Percentiles rank a stretch among this genome's conserved stretches.
phyloP scores from a whole-genome alignment of 257 asterid species.

The Ophiorrhiza pumila region DNA sequence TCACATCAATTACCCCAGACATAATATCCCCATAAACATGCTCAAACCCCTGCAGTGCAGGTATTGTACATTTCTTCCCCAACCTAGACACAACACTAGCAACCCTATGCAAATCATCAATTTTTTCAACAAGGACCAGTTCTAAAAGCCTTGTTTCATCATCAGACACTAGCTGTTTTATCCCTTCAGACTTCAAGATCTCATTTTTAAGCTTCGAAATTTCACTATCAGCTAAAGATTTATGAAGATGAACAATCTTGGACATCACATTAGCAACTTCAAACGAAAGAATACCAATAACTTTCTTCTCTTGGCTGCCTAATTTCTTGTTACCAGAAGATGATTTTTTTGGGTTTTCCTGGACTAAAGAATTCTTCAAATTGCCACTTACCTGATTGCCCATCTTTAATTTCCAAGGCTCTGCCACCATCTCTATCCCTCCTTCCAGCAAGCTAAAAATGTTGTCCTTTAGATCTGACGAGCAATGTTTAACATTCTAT shows the following conservation, averaged over 20 bases:
- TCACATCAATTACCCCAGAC: slow-evolving; percentile 64
- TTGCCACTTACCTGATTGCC: slow-evolving; percentile 92
- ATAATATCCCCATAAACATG: slow-evolving; percentile 85
- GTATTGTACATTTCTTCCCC: slow-evolving; percentile 82
- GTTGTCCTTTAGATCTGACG: slow-evolving; percentile 47
- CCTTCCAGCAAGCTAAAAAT: slow-evolving; percentile 23
- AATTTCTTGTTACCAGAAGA: slow-evolving; percentile 37
- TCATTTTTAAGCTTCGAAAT: slow-evolving; percentile 65
- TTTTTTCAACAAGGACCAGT: slow-evolving; percentile 65
- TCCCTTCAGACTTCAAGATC: slow-evolving; percentile 67
- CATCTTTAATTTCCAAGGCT: slow-evolving; percentile 78
- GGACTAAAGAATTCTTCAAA: slow-evolving; percentile 65
- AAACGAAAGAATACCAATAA: slow-evolving; percentile 78
- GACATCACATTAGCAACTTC: slow-evolving; percentile 98
- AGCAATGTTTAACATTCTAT: slow-evolving; percentile 12
- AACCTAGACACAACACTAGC: slow-evolving; percentile 82
- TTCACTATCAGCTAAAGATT: slow-evolving; percentile 64
- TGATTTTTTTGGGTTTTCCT: slow-evolving; percentile 52
- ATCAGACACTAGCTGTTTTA: slow-evolving; percentile 55
- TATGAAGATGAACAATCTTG: slow-evolving; percentile 73
- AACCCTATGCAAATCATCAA: slow-evolving; percentile 72
- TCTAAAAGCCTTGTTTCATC: slow-evolving; percentile 68
- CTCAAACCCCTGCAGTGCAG: slow-evolving; percentile 88
- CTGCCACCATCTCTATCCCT: slow-evolving; percentile 73
- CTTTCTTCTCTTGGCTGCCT: slow-evolving; percentile 35